These are phyloP conservation scores for Fusarium falciforme DNA, from an alignment of 2,329 filamentous ascomycete genomes.

Conservation along the genomic window DNA sequence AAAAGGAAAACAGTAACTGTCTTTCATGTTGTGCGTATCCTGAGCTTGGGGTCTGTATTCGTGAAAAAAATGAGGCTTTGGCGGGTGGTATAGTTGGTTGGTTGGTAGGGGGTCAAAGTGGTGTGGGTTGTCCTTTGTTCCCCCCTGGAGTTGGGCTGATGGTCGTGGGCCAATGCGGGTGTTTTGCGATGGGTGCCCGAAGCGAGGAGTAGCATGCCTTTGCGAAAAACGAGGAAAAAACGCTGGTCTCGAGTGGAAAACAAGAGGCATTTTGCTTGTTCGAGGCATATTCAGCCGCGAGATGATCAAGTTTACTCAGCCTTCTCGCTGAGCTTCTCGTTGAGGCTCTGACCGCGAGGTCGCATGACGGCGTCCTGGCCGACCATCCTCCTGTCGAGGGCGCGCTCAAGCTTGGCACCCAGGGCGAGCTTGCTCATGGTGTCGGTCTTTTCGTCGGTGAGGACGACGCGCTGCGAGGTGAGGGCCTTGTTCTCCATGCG, in stretches of 20 bases:
- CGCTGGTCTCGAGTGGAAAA: constrained; percentile 5
- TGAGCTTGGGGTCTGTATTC: constrained; percentile 24
- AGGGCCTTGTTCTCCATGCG: constrained; percentile 92
- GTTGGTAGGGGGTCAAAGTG: not conserved
- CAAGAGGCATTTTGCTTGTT: not conserved
- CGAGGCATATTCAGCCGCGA: not conserved
- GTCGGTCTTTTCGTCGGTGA: constrained; percentile 83
- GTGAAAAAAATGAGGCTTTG: constrained; percentile 2
- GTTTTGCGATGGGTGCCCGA: not conserved
- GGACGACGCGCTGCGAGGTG: constrained; percentile 76
- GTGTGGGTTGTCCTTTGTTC: not conserved
- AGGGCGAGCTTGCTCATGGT: constrained; percentile 88
- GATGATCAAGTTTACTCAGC: constrained; percentile 34
- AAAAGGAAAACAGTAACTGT: constrained; percentile 4
- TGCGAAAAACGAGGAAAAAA: not conserved
- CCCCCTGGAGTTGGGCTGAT: not conserved
- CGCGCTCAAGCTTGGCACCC: constrained; percentile 89
- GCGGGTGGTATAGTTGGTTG: not conserved
- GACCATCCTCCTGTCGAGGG: constrained; percentile 86
- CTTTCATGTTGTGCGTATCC: constrained; percentile 11
- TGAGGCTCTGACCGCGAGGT: constrained; percentile 55
- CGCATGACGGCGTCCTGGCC: constrained; percentile 90
- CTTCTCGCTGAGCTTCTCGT: constrained; percentile 53
- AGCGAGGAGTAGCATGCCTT: not conserved
- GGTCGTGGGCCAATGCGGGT: constrained; percentile 1